These are phyloP conservation scores for Jacaranda copaia DNA, from an alignment of 257 asterid genomes.

Conservation along the genomic window DNA sequence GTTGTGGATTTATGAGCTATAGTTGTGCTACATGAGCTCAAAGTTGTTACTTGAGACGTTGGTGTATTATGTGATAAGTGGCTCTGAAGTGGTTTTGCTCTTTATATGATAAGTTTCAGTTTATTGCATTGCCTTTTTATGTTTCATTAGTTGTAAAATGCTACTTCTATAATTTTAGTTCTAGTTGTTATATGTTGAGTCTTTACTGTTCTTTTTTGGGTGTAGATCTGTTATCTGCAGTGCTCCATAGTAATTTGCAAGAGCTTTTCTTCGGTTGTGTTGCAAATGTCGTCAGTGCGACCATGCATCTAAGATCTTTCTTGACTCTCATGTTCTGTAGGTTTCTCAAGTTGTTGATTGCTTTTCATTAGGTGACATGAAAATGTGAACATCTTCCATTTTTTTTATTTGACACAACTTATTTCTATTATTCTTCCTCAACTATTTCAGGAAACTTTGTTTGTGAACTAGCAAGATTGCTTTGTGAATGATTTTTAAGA, in stretches of 20 bases:
- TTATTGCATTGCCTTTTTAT: slow-evolving; percentile 5
- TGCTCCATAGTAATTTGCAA: background rate
- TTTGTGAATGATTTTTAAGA: too few relatives aligned
- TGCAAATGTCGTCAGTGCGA: background rate
- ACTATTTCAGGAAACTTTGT: too few relatives aligned
- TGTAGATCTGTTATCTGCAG: slow-evolving; percentile 17
- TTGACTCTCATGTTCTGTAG: too few relatives aligned
- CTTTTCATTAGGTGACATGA: background rate
- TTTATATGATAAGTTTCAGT: slow-evolving; percentile 28
- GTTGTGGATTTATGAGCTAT: slow-evolving; percentile 75
- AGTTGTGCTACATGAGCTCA: slow-evolving; percentile 62
- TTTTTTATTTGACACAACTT: background rate
- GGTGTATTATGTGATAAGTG: slow-evolving; percentile 69
- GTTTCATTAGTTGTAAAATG: slow-evolving; percentile 34
- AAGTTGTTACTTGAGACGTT: slow-evolving; percentile 59
- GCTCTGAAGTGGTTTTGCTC: slow-evolving; percentile 42
- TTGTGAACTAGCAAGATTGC: too few relatives aligned
- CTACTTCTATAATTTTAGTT: slow-evolving; percentile 19
- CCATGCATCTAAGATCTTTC: background rate
- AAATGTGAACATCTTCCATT: background rate
- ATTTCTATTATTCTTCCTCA: background rate
- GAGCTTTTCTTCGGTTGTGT: background rate
- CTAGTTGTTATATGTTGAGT: slow-evolving; percentile 19
- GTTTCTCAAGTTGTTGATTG: background rate
- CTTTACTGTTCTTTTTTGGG: background rate